Evolutionary conservation across 2,329 filamentous ascomycete species (phyloP).

Genomic region (Orbilia ellipsospora): DNA sequence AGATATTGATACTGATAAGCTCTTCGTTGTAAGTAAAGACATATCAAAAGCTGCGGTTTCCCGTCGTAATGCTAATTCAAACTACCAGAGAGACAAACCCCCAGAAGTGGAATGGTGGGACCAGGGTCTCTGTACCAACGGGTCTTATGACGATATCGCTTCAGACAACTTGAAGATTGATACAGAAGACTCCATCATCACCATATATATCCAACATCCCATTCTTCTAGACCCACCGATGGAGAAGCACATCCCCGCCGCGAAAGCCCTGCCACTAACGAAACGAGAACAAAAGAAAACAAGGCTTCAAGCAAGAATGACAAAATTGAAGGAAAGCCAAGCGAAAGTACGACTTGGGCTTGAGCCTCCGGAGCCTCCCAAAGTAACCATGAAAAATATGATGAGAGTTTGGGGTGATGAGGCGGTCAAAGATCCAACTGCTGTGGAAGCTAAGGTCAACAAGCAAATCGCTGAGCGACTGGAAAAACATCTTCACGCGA

Average conservation of each 20-base stretch:
- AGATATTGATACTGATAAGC: slow-evolving; percentile 86
- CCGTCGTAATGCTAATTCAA: slow-evolving; percentile 11
- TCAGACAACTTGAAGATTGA: slow-evolving; percentile 77
- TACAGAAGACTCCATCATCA: slow-evolving; percentile 85
- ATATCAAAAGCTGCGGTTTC: not conserved
- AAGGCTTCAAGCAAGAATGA: slow-evolving; percentile 87
- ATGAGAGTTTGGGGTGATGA: slow-evolving; percentile 96
- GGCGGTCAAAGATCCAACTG: slow-evolving; percentile 94
- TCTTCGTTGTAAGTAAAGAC: slow-evolving; percentile 73
- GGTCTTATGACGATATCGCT: slow-evolving; percentile 77
- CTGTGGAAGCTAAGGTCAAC: slow-evolving; percentile 93
- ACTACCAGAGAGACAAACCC: slow-evolving; percentile 70
- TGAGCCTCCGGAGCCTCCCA: slow-evolving; percentile 88
- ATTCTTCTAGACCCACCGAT: slow-evolving; percentile 90
- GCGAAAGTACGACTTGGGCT: slow-evolving; percentile 93
- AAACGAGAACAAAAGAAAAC: slow-evolving; percentile 90
- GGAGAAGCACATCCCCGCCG: slow-evolving; percentile 79
- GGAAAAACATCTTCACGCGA: slow-evolving; percentile 78
- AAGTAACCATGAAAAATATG: slow-evolving; percentile 96
- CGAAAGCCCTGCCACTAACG: slow-evolving; percentile 93
- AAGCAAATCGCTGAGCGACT: slow-evolving; percentile 89
- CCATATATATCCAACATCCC: slow-evolving; percentile 90
- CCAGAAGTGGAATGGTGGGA: slow-evolving; percentile 98
- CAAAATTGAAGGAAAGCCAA: slow-evolving; percentile 93
- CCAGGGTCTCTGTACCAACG: slow-evolving; percentile 81